Evolutionary conservation across 2,329 filamentous ascomycete species (phyloP), one percentile per base, ranked within the genome.

Genomic region (Trichophaea hybrida): DNA sequence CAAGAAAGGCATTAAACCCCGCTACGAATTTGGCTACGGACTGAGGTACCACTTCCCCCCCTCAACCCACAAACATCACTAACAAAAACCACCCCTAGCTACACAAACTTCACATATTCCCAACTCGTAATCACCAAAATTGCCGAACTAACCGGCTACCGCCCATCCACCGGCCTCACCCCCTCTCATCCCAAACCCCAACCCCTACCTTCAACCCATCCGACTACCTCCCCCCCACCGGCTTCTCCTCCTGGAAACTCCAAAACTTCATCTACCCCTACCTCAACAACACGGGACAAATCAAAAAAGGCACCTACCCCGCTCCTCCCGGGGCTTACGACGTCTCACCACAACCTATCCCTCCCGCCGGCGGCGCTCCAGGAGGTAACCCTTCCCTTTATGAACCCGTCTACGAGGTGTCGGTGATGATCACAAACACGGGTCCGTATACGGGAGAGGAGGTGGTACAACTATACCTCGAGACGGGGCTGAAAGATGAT

Each of bases 11-110:
- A 77, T 80, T 57, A 79, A 80, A 1, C 86, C 87, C 1, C 80
- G 86, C 64, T 93, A 83, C 72, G 86, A 90, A 69, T 94, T 93
- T 67, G 88, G 88, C 6, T 86, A 61, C 48, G 80, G 80, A 0
- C 68, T 82, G 7, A 76, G 75, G 7, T 82, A 82, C 66, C 1
- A 24, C 24, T 24, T 24, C 3, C 24, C 24, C 24, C 24, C 24
- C 24, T 24, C 24, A 24, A 24, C 24, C 24, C 24, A 24, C 3
- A 24, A 24, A 24, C 24, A 24, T 3, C 24, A 24, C 24, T 24
- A 24, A 24, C 24, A 24, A 24, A 2, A 1, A 24, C 24, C 24
- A 24, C 24, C 24, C 24, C 3, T 24, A 24, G 24, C 24, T 24
- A 24, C 24, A 79, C 79, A 0, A 76, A 72, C 0, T 82, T 81